phyloP scores from a whole-genome alignment of 495 filamentous ascomycete genomes.

The Penicillium paradoxum region DNA sequence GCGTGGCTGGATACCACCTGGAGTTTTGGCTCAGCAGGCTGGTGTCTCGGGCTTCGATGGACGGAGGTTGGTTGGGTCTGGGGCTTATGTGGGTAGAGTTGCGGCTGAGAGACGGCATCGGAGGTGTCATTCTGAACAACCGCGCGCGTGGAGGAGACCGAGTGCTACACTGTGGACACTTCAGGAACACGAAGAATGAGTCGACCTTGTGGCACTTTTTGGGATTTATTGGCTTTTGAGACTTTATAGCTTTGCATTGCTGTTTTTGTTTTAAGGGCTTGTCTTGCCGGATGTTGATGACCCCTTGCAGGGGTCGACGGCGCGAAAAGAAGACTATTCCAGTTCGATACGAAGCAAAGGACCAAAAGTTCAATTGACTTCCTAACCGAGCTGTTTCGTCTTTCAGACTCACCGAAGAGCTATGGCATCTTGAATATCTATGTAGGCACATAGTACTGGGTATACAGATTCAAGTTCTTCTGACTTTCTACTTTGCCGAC shows the following conservation, averaged over 20 bases:
- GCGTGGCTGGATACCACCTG: constrained; percentile 24
- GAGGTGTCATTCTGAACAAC: constrained; percentile 42
- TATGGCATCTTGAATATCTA: too few species aligned
- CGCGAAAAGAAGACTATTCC: too few species aligned
- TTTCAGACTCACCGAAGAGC: too few species aligned
- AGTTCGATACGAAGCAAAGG: too few species aligned
- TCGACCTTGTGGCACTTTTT: not conserved
- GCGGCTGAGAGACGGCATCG: constrained; percentile 30
- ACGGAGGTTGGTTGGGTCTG: not conserved
- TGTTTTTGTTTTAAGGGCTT: not conserved
- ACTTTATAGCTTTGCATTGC: not conserved
- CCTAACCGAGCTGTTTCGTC: too few species aligned
- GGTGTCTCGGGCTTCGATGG: constrained; percentile 6
- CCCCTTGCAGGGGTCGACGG: too few species aligned
- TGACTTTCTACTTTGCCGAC: not conserved
- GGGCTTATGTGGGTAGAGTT: constrained; percentile 7
- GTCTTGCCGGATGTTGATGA: not conserved
- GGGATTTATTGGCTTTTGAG: not conserved
- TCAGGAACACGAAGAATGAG: constrained; percentile 24
- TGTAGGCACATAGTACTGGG: too few species aligned
- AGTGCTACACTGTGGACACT: constrained; percentile 39
- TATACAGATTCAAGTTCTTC: not conserved
- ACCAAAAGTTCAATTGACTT: too few species aligned
- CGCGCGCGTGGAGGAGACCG: constrained; percentile 38
- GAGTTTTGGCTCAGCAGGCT: constrained; percentile 8